Percentiles rank a stretch among this genome's conserved stretches.
Conservation (phyloP, 345 rosid genomes). For the Populus davidiana region DNA sequence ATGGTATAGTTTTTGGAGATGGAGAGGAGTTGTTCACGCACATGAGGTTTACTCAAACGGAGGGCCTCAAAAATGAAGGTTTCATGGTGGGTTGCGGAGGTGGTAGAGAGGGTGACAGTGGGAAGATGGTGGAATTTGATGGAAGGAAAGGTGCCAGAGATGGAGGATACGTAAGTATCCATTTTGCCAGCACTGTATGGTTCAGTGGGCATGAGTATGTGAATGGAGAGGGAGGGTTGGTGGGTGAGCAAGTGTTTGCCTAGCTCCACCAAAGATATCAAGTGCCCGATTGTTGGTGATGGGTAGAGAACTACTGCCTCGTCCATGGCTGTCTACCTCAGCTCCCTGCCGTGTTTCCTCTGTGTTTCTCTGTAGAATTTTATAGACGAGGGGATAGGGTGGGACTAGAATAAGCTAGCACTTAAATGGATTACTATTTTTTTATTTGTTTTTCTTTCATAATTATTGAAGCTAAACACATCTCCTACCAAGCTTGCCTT, state of each 20-base stretch:
- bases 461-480: too few species aligned
- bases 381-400: too few species aligned
- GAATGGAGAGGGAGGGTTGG: slow-evolving; percentile 49
- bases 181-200: slow-evolving; percentile 37
- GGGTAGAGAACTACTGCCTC: slow-evolving; percentile 59
- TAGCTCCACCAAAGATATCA: slow-evolving; percentile 69
- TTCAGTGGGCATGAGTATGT: slow-evolving; percentile 40
- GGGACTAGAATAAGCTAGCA: too few species aligned
- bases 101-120: slow-evolving; percentile 7
- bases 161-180: slow-evolving; percentile 30
- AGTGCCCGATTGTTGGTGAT: slow-evolving; percentile 61
- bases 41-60: slow-evolving; percentile 16
- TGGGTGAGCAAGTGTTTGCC: slow-evolving; percentile 49
- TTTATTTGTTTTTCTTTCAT: too few species aligned
- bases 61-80: slow-evolving; percentile 9
- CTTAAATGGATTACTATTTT: too few species aligned
- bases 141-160: slow-evolving; percentile 19
- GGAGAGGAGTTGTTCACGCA: slow-evolving; percentile 21
- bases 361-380: too few species aligned
- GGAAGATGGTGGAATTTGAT: slow-evolving; percentile 32
- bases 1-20: not conserved
- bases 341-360: slow-evolving; percentile 18
- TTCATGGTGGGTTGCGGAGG: slow-evolving; percentile 3
- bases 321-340: slow-evolving; percentile 24
- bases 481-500: too few species aligned